Conservation (phyloP, 2,329 filamentous ascomycete species). For the Cadophora luteo-olivacea region DNA sequence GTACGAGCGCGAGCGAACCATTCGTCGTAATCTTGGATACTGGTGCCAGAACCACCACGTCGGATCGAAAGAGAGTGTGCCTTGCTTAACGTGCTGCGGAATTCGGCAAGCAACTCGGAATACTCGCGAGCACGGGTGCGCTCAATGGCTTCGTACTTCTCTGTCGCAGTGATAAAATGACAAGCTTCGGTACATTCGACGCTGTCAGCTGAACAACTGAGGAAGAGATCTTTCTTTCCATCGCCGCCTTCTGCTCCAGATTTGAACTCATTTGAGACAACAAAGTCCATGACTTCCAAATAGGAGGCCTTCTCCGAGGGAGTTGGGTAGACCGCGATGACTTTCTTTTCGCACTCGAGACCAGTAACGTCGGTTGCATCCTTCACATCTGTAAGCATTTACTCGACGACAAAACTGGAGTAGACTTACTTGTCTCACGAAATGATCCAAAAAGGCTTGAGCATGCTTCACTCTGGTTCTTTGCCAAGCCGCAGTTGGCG, state of each 20-base stretch:
- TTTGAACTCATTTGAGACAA: constrained; percentile 56
- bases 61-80: not conserved
- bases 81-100: not conserved
- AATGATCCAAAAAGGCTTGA: constrained; percentile 59
- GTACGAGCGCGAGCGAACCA: not conserved
- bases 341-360: constrained; percentile 52
- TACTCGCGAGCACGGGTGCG: not conserved
- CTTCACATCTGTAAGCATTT: constrained; percentile 29
- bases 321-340: constrained; percentile 52
- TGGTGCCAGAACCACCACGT: not conserved
- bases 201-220: constrained; percentile 11
- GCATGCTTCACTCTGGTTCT: constrained; percentile 55
- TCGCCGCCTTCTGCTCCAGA: not conserved
- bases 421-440: constrained; percentile 41
- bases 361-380: constrained; percentile 53
- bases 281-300: constrained; percentile 59
- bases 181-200: not conserved
- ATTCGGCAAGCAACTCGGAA: not conserved
- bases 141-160: not conserved
- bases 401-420: not conserved
- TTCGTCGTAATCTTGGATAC: not conserved
- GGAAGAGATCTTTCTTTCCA: constrained; percentile 19
- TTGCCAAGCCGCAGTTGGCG: constrained; percentile 59
- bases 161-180: not conserved
- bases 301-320: constrained; percentile 59